These are phyloP conservation scores for Straminergon stramineum DNA, from an alignment of 225 moss, liverwort and hornwort species.

Conservation along the genomic window DNA sequence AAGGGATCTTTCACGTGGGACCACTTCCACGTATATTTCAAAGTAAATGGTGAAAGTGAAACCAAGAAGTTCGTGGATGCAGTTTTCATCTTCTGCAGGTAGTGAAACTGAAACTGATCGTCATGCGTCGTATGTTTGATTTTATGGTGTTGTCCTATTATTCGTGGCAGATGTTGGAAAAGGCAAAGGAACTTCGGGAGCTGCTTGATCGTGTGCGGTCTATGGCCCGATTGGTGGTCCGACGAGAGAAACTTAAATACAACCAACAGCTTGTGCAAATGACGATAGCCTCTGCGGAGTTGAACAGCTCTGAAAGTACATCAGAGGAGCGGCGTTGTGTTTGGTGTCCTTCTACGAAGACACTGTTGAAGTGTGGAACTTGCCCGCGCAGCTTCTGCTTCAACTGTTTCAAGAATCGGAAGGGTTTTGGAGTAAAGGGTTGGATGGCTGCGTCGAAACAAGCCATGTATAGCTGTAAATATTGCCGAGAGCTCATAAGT, in stretches of 20 bases:
- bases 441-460: conserved; percentile 60
- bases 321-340: conserved; percentile 18
- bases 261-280: conserved; percentile 31
- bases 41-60: neutral
- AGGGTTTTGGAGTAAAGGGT: conserved; percentile 74
- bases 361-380: conserved; percentile 37
- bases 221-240: conserved; percentile 41
- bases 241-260: conserved; percentile 52
- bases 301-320: conserved; percentile 15
- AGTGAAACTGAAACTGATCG: neutral
- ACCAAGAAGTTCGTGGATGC: neutral
- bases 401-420: conserved; percentile 58
- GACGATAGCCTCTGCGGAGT: conserved; percentile 27
- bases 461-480: conserved; percentile 41
- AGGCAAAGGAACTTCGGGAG: conserved; percentile 35
- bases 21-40: neutral
- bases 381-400: conserved; percentile 65
- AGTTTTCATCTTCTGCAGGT: neutral
- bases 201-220: conserved; percentile 39
- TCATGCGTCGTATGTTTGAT: neutral
- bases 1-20: neutral
- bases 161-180: conserved; percentile 26
- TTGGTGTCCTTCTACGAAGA: conserved; percentile 56
- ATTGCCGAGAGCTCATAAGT: conserved; percentile 26
- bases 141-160: neutral